Evolutionary conservation across 352 stramenopile species (phyloP), one percentile per base, ranked within the genome.

Genomic region (Phytophthora sojae): DNA sequence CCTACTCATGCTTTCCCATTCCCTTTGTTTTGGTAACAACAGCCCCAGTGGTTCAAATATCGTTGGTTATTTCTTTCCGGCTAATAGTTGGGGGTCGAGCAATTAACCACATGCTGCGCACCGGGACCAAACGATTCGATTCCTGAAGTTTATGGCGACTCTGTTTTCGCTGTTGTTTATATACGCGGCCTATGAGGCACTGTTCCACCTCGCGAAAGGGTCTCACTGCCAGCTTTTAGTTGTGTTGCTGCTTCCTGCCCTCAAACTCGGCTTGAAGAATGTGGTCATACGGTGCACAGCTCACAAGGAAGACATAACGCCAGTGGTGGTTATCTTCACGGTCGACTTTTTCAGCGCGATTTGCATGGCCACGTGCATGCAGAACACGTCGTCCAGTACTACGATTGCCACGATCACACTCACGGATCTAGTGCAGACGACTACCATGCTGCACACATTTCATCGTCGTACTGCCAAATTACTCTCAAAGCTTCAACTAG

Each of bases 251-350:
- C 54, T 81, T 2, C 60, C 69, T 2, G 19, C 80, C 1, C 53
- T 84, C 6, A 79, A 79, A 42, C 25, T 74, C 2, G 3, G 52
- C 6, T 57, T 81, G 17, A 62, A 68, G 17, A 71, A 75, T 14
- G 17, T 64, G 8, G 25, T 71, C 11, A 8, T 63, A 2, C 32
- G 30, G 3, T 63, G 21, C n/a, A 57, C 39, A 1, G 23, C 11
- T 0, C 62, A 71, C 57, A 25, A 71, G 23, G 68, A 71, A 55
- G 68, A 75, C 21, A 51, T 64, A 7, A 59, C 56, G 3, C 68
- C 68, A 1, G 50, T 52, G 15, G 42, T 51, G 42, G 68, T 55
- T 7, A 71, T 71, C 30, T 71, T 75, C 39, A 64, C 61, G 9
- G 57, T 67, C 17, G 62, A 68, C 9, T 66, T 64, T 47, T 76